Evolutionary conservation across 129 eudicot genomes (phyloP), one percentile per base, ranked within the genome.

Genomic region (Smallanthus sonchifolius): DNA sequence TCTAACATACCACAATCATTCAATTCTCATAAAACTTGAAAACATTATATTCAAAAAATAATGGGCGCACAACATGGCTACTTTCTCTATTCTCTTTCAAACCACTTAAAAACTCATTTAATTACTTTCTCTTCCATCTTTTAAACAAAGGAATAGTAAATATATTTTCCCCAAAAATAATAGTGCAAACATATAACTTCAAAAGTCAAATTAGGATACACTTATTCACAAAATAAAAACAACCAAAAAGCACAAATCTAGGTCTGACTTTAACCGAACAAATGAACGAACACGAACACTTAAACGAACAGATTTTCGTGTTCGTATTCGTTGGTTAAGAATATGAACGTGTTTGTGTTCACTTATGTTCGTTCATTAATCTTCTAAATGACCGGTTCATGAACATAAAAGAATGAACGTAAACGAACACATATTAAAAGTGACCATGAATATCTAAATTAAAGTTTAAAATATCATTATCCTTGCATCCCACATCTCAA

Each of bases 1-100:
- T 73, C 77, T 60, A 73, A 73, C 54, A 42, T 16, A 42, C 56
- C 77, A 73, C 69, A 59, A 19, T 39, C 10, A 30, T 61, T 74
- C 60, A 74, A 61, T 61, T 32, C 61, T 43, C 60, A 60, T 61
- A 13, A 39, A 20, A 71, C 20, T 48, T 49, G 0, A 52, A 71
- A 13, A 5, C 20, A 20, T 16, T 10, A 10, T 48, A 9, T 55
- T 19, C 13, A 59, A 28, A 16, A 16, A 19, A 55, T 55, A 55
- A 55, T 55, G 32, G 30, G n/a, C n/a, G 32, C 13, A 55, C 6
- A 54, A 54, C 60, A 54, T 54, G 30, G 60, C 60, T 54, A 54
- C 4, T n/a, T 47, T 2, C 16, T 47, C 52, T 47, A 10, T 52
- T 52, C 11, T 15, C 9, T 15, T 4, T 16, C 7, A 52, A n/a